phyloP scores from a whole-genome alignment of 495 filamentous ascomycete genomes.

The Aspergillus nanangensis region DNA sequence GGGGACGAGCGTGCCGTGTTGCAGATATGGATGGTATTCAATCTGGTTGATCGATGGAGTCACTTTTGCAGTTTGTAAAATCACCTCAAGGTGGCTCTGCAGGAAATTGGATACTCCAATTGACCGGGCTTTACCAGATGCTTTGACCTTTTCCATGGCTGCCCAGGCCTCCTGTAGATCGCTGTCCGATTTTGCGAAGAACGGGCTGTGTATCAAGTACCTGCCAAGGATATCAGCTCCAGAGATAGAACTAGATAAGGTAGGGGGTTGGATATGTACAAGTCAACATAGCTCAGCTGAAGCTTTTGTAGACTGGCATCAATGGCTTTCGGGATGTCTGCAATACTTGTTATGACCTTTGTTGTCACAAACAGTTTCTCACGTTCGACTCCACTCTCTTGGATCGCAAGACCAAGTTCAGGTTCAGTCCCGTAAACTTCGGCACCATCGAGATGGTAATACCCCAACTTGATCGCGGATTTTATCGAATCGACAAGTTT shows the following conservation, averaged over 20 bases:
- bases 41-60: constrained; percentile 79
- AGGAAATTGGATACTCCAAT: constrained; percentile 87
- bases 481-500: constrained; percentile 56
- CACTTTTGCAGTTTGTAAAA: constrained; percentile 59
- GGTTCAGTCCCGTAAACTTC: constrained; percentile 79
- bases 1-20: constrained; percentile 61
- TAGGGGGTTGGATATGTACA: constrained; percentile 35
- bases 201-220: constrained; percentile 78
- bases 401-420: constrained; percentile 72
- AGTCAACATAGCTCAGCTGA: constrained; percentile 74
- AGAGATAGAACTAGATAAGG: background rate
- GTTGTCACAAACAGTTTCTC: constrained; percentile 73
- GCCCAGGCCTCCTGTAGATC: constrained; percentile 70
- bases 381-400: constrained; percentile 59
- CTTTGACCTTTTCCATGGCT: constrained; percentile 70
- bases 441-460: constrained; percentile 74
- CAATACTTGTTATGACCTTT: constrained; percentile 57
- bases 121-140: constrained; percentile 61
- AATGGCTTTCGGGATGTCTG: constrained; percentile 62
- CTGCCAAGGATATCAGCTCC: constrained; percentile 21
- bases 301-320: constrained; percentile 69
- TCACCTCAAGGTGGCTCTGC: constrained; percentile 59
- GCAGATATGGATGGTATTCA: constrained; percentile 84
- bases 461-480: constrained; percentile 65
- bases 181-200: constrained; percentile 55